Percentiles rank a stretch among this genome's conserved stretches.
Evolutionary conservation across 2,329 filamentous ascomycete species (phyloP).

Genomic region (Leptosphaerulina australis): DNA sequence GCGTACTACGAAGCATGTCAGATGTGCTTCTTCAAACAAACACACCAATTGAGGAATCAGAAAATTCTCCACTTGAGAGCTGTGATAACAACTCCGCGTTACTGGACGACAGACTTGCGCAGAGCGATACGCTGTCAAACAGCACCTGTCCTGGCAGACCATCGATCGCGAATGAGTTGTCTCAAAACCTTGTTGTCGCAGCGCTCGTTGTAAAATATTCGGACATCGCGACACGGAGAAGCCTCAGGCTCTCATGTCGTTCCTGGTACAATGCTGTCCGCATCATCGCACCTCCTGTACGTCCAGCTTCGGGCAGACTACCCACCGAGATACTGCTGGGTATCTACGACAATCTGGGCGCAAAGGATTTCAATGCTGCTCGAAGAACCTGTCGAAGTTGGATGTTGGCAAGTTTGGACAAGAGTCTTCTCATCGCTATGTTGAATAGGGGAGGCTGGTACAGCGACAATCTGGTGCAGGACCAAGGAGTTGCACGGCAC

Average conservation of each 20-base stretch:
- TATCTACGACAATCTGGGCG: slow-evolving; percentile 40
- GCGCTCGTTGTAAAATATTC: slow-evolving; percentile 22
- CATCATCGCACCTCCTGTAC: slow-evolving; percentile 26
- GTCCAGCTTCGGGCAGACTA: slow-evolving; percentile 38
- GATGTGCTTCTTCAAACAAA: slow-evolving; percentile 32
- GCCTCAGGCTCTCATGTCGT: slow-evolving; percentile 44
- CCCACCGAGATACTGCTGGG: slow-evolving; percentile 54
- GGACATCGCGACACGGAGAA: slow-evolving; percentile 20
- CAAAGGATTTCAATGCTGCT: slow-evolving; percentile 64
- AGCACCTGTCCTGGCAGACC: background rate
- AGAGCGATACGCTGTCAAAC: background rate
- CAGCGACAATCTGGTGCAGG: slow-evolving; percentile 32
- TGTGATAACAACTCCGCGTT: slow-evolving; percentile 9
- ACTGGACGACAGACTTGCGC: background rate
- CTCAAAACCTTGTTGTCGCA: background rate
- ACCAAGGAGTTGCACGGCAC: background rate
- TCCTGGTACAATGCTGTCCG: slow-evolving; percentile 44
- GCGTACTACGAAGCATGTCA: slow-evolving; percentile 33
- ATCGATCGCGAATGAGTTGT: background rate
- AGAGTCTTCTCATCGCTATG: slow-evolving; percentile 59
- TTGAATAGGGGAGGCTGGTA: slow-evolving; percentile 61
- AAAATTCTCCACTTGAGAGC: slow-evolving; percentile 11
- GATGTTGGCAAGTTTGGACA: slow-evolving; percentile 64
- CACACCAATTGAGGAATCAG: slow-evolving; percentile 29
- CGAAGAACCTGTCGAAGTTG: slow-evolving; percentile 65